Evolutionary conservation across 2,329 filamentous ascomycete species (phyloP), one percentile per base, ranked within the genome.

Genomic region (Aulographum hederae): DNA sequence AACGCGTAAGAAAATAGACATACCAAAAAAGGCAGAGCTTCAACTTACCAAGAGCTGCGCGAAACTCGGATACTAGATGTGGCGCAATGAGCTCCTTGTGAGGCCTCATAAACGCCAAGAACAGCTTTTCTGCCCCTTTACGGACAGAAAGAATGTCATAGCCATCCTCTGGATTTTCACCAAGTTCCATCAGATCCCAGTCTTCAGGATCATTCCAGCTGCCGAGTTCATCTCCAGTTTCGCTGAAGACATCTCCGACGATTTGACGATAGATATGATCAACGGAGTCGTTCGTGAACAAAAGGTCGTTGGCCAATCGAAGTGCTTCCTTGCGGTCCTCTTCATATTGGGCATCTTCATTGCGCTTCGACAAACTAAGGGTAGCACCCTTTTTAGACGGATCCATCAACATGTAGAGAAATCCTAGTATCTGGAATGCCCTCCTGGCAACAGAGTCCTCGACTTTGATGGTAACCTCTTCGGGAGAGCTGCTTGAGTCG

Each of bases 151-250:
- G 67, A 79, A 95, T 2, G 78, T 80, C 42, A 82, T 79, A 21
- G 78, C 74, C 36, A n/a, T n/a, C n/a, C n/a, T n/a, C n/a, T n/a
- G n/a, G n/a, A n/a, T n/a, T n/a, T n/a, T 80, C 71, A 37, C 76
- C 78, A 45, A 91, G 82, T 57, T 94, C 84, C 44, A 77, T 73
- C 40, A 79, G 75, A 51, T 94, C 86, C 85, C 89, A 98, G 33
- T 91, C 84, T 50, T 98, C 82, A 0, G 86, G 82, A 35, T 93
- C 84, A 46, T 91, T 78, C 89, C 89, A 98, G 35, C 82, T 78
- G 38, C 82, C 73, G 1, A 95, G 67, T 51, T 98, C 89, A 32
- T 73, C 72, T 36, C 78, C 69, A 20, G 82, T 72, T 51, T 95
- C 89, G 23, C 89, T 68, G 48, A 98, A 89, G 41, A 93, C 81